Percentiles rank a stretch among this genome's conserved stretches.
These are phyloP conservation scores for Delitschia confertaspora DNA, from an alignment of 495 filamentous ascomycete species.

Conservation along the genomic window DNA sequence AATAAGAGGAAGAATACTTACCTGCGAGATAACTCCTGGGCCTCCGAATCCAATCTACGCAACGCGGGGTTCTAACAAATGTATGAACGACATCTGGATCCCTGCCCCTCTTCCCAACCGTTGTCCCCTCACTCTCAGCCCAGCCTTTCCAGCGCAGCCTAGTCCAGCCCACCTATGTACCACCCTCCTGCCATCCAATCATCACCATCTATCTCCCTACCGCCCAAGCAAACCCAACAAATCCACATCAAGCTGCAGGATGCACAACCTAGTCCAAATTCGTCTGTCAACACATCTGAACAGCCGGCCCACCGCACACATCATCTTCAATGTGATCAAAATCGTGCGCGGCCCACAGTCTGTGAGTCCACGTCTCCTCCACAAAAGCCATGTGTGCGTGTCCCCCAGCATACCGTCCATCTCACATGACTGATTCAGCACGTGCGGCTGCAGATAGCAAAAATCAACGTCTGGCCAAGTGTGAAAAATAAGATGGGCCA, in stretches of 20 bases:
- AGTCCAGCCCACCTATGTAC: conserved; percentile 1
- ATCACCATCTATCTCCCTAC: too few species aligned
- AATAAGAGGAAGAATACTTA: neutral
- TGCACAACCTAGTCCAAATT: neutral
- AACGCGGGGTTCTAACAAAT: neutral
- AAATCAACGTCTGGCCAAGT: conserved; percentile 29
- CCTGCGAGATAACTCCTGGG: neutral
- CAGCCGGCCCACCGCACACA: conserved; percentile 12
- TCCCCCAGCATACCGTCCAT: conserved; percentile 14
- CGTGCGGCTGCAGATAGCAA: conserved; percentile 26
- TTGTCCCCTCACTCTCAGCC: conserved; percentile 1
- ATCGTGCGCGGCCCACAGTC: conserved; percentile 13
- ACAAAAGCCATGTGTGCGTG: neutral
- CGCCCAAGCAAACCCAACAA: too few species aligned
- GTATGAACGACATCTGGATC: conserved; percentile 3
- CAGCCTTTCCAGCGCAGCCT: conserved; percentile 1
- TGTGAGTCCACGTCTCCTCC: conserved; percentile 5
- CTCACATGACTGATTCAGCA: conserved; percentile 26
- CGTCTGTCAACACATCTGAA: conserved; percentile 7
- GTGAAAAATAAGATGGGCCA: neutral
- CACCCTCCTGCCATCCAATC: too few species aligned
- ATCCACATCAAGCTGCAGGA: too few species aligned
- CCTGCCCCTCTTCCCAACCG: neutral
- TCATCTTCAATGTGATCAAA: conserved; percentile 21
- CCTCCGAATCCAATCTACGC: conserved; percentile 3